Conservation (phyloP, 1,284 basidiomycete species). For the Filobasidium uniguttulatum region DNA sequence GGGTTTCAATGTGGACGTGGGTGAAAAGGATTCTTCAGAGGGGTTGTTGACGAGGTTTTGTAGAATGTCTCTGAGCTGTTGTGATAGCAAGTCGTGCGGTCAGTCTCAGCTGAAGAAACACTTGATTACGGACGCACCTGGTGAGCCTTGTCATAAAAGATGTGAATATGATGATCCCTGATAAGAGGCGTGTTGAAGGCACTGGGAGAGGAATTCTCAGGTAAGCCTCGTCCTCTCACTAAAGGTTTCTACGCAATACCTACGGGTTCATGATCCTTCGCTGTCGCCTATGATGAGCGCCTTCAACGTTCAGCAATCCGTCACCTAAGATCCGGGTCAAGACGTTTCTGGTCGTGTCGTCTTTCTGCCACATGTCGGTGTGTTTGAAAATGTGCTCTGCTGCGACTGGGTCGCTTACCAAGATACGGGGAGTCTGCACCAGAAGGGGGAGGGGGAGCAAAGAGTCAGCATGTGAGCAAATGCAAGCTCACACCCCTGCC, state of each 20-base stretch:
- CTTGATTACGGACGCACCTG: slow-evolving; percentile 35
- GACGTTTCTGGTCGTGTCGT: slow-evolving; percentile 44
- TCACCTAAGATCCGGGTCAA: slow-evolving; percentile 38
- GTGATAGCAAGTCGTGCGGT: neutral
- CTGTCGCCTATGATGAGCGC: slow-evolving; percentile 43
- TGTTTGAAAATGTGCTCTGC: slow-evolving; percentile 48
- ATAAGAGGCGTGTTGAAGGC: slow-evolving; percentile 49
- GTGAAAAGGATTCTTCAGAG: neutral
- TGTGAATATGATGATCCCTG: slow-evolving; percentile 43
- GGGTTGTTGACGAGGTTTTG: slow-evolving; percentile 17
- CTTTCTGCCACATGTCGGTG: slow-evolving; percentile 53
- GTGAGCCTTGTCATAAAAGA: slow-evolving; percentile 51
- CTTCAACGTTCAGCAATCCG: slow-evolving; percentile 35
- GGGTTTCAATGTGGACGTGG: slow-evolving; percentile 4
- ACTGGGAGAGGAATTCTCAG: slow-evolving; percentile 23
- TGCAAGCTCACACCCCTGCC: neutral
- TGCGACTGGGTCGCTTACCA: slow-evolving; percentile 49
- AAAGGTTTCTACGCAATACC: slow-evolving; percentile 25
- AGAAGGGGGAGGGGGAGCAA: neutral
- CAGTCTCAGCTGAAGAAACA: neutral
- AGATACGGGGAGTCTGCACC: slow-evolving; percentile 36
- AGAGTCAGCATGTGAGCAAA: neutral
- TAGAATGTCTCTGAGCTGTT: slow-evolving; percentile 12
- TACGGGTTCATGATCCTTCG: slow-evolving; percentile 38
- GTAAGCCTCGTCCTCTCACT: neutral